These are phyloP conservation scores for Aspergillus saccharolyticus DNA, from an alignment of 495 filamentous ascomycete species.

Conservation along the genomic window DNA sequence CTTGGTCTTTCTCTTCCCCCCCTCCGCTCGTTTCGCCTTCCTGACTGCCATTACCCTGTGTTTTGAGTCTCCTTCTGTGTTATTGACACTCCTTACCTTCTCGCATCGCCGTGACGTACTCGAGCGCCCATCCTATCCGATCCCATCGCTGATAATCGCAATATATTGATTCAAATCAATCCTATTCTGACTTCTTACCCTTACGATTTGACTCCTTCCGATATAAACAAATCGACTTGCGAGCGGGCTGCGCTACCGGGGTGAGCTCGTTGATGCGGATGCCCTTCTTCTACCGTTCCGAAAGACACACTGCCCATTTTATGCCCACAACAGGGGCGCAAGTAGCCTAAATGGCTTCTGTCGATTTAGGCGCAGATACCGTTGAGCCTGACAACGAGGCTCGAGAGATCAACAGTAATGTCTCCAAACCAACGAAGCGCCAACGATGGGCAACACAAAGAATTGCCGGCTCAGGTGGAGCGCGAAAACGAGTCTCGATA, in stretches of 20 bases:
- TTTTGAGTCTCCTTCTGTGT: not conserved
- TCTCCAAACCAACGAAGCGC: constrained; percentile 59
- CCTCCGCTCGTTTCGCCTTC: constrained; percentile 18
- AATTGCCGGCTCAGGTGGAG: constrained; percentile 63
- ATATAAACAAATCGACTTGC: constrained; percentile 1
- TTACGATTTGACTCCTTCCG: not conserved
- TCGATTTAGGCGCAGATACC: constrained; percentile 25
- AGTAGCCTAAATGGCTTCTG: constrained; percentile 37
- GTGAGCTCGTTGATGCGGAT: constrained; percentile 29
- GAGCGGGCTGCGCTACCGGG: constrained; percentile 24
- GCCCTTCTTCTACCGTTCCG: constrained; percentile 16
- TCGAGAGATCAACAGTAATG: constrained; percentile 41
- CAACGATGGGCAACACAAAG: constrained; percentile 94
- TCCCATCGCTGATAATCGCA: not conserved
- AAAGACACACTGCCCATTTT: constrained; percentile 16
- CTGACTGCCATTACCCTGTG: constrained; percentile 6
- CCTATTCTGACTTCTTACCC: not conserved
- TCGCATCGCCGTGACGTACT: not conserved
- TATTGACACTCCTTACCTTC: constrained; percentile 6
- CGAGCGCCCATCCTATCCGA: not conserved
- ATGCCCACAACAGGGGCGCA: constrained; percentile 29
- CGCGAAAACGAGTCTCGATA: constrained; percentile 78
- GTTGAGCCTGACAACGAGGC: constrained; percentile 22
- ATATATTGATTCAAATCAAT: not conserved
- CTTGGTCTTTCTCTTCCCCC: constrained; percentile 6